Conservation (phyloP, 768 basidiomycete genomes). For the Boletellus sp. region DNA sequence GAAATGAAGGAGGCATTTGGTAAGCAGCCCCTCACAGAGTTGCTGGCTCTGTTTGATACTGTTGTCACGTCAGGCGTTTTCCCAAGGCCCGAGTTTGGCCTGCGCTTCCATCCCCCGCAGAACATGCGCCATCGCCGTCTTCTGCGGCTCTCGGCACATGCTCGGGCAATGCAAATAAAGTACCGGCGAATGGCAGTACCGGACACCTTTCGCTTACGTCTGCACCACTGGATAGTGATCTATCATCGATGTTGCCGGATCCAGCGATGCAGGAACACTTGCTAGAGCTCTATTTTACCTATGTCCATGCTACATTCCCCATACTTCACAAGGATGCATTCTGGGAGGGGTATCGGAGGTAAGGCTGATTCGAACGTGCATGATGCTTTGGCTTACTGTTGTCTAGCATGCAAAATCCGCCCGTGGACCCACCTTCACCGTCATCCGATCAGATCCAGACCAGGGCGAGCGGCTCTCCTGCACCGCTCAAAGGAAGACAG, state of each 20-base stretch:
- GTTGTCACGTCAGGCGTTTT: conserved; percentile 56
- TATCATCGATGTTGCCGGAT: conserved; percentile 51
- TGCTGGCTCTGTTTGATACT: conserved; percentile 16
- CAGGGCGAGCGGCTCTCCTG: conserved; percentile 22
- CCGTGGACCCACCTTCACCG: conserved; percentile 32
- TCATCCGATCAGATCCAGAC: conserved; percentile 17
- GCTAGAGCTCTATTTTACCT: conserved; percentile 72
- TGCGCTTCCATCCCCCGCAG: conserved; percentile 37
- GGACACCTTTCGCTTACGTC: conserved; percentile 19
- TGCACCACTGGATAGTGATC: conserved; percentile 33
- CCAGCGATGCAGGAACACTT: conserved; percentile 60
- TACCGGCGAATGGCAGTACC: conserved; percentile 3
- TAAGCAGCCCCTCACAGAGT: conserved; percentile 26
- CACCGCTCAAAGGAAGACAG: conserved; percentile 39
- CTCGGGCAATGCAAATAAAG: conserved; percentile 3
- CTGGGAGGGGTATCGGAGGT: conserved; percentile 53
- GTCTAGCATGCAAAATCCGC: conserved; percentile 24
- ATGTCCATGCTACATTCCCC: conserved; percentile 78
- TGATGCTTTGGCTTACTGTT: neutral
- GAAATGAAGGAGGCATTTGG: conserved; percentile 79
- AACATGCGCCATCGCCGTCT: conserved; percentile 19
- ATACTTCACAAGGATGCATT: conserved; percentile 71
- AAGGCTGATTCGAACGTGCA: conserved; percentile 1
- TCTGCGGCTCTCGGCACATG: conserved; percentile 5
- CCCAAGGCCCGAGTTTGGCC: conserved; percentile 92